These are phyloP conservation scores for Capsicum rhomboideum DNA, from an alignment of 257 asterid species.

Conservation along the genomic window DNA sequence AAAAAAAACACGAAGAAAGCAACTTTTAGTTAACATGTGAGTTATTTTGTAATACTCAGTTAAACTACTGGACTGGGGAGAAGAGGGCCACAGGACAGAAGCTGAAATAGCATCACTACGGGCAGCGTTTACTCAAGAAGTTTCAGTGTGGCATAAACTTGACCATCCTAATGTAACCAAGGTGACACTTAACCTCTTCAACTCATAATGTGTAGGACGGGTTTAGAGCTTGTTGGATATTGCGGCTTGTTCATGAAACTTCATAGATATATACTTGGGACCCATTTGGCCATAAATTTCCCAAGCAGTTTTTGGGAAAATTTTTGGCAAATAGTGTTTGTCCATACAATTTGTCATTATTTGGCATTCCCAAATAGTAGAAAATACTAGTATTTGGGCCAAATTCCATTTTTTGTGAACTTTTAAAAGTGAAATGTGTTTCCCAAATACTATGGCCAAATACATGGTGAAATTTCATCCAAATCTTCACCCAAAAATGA, in stretches of 20 bases:
- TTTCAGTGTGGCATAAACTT: conserved; percentile 87
- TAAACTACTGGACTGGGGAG: conserved; percentile 89
- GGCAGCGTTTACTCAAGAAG: conserved; percentile 89
- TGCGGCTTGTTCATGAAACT: background rate
- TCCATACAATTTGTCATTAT: too few species aligned
- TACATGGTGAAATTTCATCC: too few species aligned
- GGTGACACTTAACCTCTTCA: conserved; percentile 24
- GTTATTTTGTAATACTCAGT: conserved; percentile 36
- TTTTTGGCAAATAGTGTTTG: too few species aligned
- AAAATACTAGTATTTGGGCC: too few species aligned
- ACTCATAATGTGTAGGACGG: background rate
- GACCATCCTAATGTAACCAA: conserved; percentile 88
- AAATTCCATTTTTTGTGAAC: too few species aligned
- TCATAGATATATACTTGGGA: background rate
- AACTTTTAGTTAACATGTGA: conserved; percentile 7
- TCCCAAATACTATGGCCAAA: too few species aligned
- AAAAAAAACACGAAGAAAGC: background rate
- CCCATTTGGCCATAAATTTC: too few species aligned
- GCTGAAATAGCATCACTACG: conserved; percentile 66
- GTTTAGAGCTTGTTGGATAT: background rate
- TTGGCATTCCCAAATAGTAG: too few species aligned
- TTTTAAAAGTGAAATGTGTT: too few species aligned
- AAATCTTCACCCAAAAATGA: too few species aligned
- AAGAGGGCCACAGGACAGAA: conserved; percentile 78
- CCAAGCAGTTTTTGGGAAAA: too few species aligned